Evolutionary conservation across 805 yeast genomes (phyloP).

Genomic region (Yarrowia hollandica): DNA sequence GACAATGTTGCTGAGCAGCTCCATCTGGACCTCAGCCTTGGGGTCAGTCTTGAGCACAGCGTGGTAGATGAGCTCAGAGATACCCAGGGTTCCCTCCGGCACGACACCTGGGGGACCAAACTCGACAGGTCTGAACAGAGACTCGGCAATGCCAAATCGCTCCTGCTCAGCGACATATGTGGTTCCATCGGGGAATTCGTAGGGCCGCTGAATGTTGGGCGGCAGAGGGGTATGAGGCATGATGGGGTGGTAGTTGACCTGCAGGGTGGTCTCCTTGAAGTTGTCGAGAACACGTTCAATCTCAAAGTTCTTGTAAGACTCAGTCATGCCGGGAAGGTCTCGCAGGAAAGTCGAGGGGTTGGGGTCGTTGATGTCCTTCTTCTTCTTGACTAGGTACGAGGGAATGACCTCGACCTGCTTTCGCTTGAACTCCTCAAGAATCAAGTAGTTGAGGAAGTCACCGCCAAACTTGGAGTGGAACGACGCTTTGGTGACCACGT

Average conservation of each 20-base stretch:
- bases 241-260: constrained; percentile 46
- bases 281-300: constrained; percentile 48
- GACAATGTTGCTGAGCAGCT: constrained; percentile 50
- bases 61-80: constrained; percentile 49
- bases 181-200: constrained; percentile 60
- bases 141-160: constrained; percentile 59
- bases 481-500: constrained; percentile 54
- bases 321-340: constrained; percentile 42
- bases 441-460: constrained; percentile 71
- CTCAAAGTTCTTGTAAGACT: constrained; percentile 44
- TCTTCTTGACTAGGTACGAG: constrained; percentile 42
- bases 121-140: constrained; percentile 65
- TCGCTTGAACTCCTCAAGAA: constrained; percentile 50
- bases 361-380: constrained; percentile 25
- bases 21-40: constrained; percentile 47
- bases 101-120: constrained; percentile 50
- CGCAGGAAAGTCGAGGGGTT: constrained; percentile 18
- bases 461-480: constrained; percentile 56
- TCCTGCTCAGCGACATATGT: constrained; percentile 53
- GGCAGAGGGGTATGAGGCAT: constrained; percentile 42
- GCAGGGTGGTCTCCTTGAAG: constrained; percentile 49
- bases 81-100: constrained; percentile 50
- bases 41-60: constrained; percentile 51
- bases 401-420: constrained; percentile 42
- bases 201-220: constrained; percentile 45